phyloP scores from a whole-genome alignment of 1,284 basidiomycete species.

The Ceratobasidium theobromae region DNA sequence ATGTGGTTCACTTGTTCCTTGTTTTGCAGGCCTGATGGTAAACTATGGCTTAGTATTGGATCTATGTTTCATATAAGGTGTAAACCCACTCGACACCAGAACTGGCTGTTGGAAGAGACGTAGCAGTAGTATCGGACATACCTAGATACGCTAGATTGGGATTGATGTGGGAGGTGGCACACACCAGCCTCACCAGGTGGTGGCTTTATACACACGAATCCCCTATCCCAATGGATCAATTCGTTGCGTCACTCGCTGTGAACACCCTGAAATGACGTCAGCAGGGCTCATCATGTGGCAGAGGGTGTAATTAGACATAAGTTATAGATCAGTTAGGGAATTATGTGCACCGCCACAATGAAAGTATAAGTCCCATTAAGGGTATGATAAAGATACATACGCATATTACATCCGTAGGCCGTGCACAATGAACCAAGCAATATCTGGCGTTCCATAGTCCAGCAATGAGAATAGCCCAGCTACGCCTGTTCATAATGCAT shows the following conservation, averaged over 20 bases:
- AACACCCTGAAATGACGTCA: neutral
- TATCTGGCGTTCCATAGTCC: neutral
- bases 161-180: neutral
- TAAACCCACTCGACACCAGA: slow-evolving; percentile 12
- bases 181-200: neutral
- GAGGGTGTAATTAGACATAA: no score
- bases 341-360: no score
- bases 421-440: neutral
- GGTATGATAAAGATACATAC: no score
- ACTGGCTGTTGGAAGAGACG: slow-evolving; percentile 5
- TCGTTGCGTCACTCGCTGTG: no score
- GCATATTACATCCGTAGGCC: no score
- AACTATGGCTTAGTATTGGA: neutral
- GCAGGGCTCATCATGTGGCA: no score
- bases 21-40: slow-evolving; percentile 3
- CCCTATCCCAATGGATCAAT: no score
- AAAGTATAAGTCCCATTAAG: no score
- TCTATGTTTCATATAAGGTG: neutral
- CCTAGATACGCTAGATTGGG: neutral
- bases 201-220: no score
- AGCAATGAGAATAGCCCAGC: neutral
- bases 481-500: neutral
- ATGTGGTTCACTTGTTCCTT: neutral
- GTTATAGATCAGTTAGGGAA: no score
- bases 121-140: slow-evolving; percentile 10